Evolutionary conservation across 768 basidiomycete species (phyloP).

Genomic region (Leccinum disarticulatum): DNA sequence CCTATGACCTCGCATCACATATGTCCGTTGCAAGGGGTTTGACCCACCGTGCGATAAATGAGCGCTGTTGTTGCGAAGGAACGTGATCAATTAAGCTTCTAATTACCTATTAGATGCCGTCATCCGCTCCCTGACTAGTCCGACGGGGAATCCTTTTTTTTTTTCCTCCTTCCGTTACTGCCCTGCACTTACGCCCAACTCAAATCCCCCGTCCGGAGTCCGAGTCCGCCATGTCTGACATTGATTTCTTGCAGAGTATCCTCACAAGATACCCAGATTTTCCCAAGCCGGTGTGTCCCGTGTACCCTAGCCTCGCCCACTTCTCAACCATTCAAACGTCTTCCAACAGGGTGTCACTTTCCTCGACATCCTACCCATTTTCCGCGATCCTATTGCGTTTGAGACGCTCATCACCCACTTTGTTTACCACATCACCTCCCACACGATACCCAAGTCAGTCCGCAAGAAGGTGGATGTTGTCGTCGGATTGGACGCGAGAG

Average conservation of each 20-base stretch:
- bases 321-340: not conserved
- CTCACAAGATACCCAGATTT: conserved; percentile 72
- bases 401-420: conserved; percentile 91
- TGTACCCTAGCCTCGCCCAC: not conserved
- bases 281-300: conserved; percentile 73
- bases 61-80: not conserved
- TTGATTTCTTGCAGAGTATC: conserved; percentile 63
- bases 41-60: conserved; percentile 2
- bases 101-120: conserved; percentile 2
- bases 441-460: conserved; percentile 61
- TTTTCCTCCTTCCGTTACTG: conserved; percentile 6
- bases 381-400: conserved; percentile 81
- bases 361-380: conserved; percentile 92
- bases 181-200: not conserved
- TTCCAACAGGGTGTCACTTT: conserved; percentile 77
- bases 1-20: conserved; percentile 29
- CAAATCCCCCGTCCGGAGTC: not conserved
- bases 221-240: conserved; percentile 64
- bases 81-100: not conserved
- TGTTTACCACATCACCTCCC: conserved; percentile 78
- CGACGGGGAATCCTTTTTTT: not conserved
- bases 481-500: conserved; percentile 93
- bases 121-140: not conserved
- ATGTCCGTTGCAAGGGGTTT: conserved; percentile 34
- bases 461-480: conserved; percentile 82